These are phyloP conservation scores for Sugiyamaella japonica DNA, from an alignment of 1,139 yeast genomes.

Conservation along the genomic window DNA sequence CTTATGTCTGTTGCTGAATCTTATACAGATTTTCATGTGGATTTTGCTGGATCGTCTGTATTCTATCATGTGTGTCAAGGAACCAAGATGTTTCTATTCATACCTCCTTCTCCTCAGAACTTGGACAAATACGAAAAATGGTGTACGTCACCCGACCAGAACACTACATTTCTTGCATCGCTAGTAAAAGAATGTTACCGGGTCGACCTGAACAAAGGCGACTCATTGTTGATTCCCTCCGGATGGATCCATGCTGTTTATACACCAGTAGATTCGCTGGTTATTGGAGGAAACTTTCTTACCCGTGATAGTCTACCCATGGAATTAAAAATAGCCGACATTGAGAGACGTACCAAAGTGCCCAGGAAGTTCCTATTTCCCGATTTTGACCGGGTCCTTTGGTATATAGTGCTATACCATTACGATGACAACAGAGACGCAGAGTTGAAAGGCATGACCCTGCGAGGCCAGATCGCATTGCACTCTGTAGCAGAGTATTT, in stretches of 20 bases:
- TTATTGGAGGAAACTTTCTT: slow-evolving; percentile 84
- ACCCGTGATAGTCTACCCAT: slow-evolving; percentile 61
- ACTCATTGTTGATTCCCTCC: slow-evolving; percentile 78
- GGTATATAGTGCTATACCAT: slow-evolving; percentile 50
- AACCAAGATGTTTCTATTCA: slow-evolving; percentile 68
- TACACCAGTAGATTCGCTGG: slow-evolving; percentile 77
- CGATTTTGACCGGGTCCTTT: slow-evolving; percentile 64
- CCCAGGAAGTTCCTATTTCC: slow-evolving; percentile 80
- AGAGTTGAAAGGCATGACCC: neutral
- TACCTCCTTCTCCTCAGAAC: slow-evolving; percentile 71
- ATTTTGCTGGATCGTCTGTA: slow-evolving; percentile 91
- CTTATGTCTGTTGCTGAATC: slow-evolving; percentile 81
- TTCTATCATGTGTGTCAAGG: slow-evolving; percentile 82
- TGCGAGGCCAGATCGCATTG: neutral
- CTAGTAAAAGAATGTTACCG: slow-evolving; percentile 52
- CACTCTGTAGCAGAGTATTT: neutral
- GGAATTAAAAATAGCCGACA: slow-evolving; percentile 59
- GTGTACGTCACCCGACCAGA: slow-evolving; percentile 69
- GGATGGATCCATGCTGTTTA: slow-evolving; percentile 94
- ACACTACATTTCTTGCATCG: slow-evolving; percentile 66
- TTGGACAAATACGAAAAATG: slow-evolving; percentile 63
- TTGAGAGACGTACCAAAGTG: slow-evolving; percentile 70
- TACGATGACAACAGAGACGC: neutral
- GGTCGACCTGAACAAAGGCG: slow-evolving; percentile 66
- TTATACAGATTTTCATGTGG: slow-evolving; percentile 87